Conservation (phyloP, 192 early-diverging fungal species). For the Entophlyctis helioformis region DNA sequence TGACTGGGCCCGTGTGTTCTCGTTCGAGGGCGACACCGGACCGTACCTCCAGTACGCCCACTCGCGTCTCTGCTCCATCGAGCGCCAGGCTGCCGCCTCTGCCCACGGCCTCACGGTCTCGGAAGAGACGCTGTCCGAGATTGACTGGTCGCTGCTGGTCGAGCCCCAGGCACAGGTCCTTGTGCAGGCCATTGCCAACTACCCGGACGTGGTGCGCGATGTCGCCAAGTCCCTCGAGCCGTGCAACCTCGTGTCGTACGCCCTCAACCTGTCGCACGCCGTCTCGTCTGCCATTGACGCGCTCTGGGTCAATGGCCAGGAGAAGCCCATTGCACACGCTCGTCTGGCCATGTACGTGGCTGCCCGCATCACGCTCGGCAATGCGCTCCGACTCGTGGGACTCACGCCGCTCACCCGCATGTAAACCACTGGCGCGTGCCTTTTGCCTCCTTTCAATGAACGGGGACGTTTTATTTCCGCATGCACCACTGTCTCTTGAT, state of each 20-base stretch:
- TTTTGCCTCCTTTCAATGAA: too few species aligned
- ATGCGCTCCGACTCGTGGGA: constrained; percentile 72
- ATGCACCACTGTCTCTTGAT: too few species aligned
- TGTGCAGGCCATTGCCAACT: constrained; percentile 64
- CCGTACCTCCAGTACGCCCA: constrained; percentile 99
- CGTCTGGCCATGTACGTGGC: constrained; percentile 78
- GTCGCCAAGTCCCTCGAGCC: constrained; percentile 63
- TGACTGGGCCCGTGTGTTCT: constrained; percentile 81
- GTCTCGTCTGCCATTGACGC: constrained; percentile 68
- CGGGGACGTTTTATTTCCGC: too few species aligned
- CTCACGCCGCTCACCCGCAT: constrained; percentile 79
- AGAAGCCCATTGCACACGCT: constrained; percentile 66
- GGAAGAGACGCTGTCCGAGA: neutral
- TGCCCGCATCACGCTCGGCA: constrained; percentile 73
- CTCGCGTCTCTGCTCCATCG: constrained; percentile 89
- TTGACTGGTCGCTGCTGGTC: constrained; percentile 50
- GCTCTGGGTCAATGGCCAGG: constrained; percentile 64
- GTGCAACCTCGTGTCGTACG: constrained; percentile 72
- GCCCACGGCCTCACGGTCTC: too few species aligned
- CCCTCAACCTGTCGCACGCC: constrained; percentile 67
- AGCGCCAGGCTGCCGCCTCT: constrained; percentile 38
- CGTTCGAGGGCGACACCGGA: constrained; percentile 97
- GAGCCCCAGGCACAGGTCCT: constrained; percentile 62
- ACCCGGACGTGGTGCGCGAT: constrained; percentile 73
- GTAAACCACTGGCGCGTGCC: too few species aligned